Base-by-base conservation (phyloP, 768 basidiomycete genomes). In the Pleurotus pulmonarius region DNA sequence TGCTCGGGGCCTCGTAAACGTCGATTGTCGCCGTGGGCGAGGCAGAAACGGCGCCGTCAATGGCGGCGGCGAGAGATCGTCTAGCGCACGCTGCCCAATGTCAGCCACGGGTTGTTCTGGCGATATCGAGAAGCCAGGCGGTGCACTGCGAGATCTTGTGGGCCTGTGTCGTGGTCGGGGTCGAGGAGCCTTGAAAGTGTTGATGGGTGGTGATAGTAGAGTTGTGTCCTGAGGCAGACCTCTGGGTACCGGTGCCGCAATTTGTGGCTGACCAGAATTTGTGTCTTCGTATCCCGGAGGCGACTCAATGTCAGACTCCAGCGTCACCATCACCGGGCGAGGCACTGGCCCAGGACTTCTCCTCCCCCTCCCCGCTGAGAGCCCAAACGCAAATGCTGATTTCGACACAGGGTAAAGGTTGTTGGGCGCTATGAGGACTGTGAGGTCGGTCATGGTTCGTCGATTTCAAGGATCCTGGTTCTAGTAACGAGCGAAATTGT, bases 351-450 rank as follows among this genome's bases (percentile, higher is more conserved):
- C 64, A 34, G 63, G 40, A 25, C 58, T 61, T 11, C 11, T 34
- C 44, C 67, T 65, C 25, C 69, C 51, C 40, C 51, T 52, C 25
- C 49, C 49, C 49, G 34, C 20, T n/a, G 51, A 39, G 5, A 39
- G 65, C 3, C 70, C 67, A 56, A 75, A 75, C 1, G 67, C 60
- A 48, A 75, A 73, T 44, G 65, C 61, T 46, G 58, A 54, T 11
- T 64, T 65, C 43, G 70, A 67, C 40, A 64, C 60, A 34, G 76
- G 74, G 59, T 75, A 72, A 46, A 79, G 66, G 29, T 77, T 75
- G 16, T 73, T 72, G 2, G 79, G 77, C n/a, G 77, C 74, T 41
- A 80, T 69, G 45, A 83, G 74, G 25, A 81, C 78, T 1, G 80
- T 81, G 16, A 81, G 72, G 65, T 81, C 81, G 3, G 80, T 72